phyloP scores from a whole-genome alignment of 1,284 basidiomycete genomes.

The Ustilago trichophora region DNA sequence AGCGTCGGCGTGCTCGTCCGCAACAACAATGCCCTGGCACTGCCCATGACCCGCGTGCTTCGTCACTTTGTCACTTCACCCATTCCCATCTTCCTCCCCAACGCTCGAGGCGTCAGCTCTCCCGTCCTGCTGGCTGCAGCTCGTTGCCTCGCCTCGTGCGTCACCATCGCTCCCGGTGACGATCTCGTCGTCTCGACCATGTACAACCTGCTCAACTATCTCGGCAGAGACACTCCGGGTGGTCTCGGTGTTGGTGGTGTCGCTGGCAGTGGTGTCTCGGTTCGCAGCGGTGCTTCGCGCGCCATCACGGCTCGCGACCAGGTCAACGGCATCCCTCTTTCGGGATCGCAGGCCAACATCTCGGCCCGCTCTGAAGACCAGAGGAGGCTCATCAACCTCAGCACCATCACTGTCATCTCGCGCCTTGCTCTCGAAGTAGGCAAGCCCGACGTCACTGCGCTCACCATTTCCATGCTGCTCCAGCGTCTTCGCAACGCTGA shows the following conservation, averaged over 20 bases:
- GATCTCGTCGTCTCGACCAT: constrained; percentile 92
- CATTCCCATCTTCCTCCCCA: constrained; percentile 80
- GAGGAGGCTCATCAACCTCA: constrained; percentile 82
- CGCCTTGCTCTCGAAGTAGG: constrained; percentile 59
- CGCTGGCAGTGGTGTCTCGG: constrained; percentile 70
- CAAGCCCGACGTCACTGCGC: constrained; percentile 55
- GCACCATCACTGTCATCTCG: constrained; percentile 73
- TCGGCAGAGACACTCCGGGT: constrained; percentile 74
- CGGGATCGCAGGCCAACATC: constrained; percentile 44
- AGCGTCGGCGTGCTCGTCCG: constrained; percentile 81
- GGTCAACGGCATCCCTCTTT: constrained; percentile 32
- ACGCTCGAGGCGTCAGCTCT: constrained; percentile 72
- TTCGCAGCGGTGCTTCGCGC: constrained; percentile 69
- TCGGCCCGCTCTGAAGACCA: constrained; percentile 77
- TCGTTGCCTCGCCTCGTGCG: constrained; percentile 86
- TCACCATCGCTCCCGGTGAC: constrained; percentile 84
- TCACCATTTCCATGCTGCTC: constrained; percentile 82
- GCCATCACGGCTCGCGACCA: constrained; percentile 44
- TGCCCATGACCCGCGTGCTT: constrained; percentile 80
- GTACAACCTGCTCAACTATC: constrained; percentile 92
- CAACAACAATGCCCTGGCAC: constrained; percentile 82
- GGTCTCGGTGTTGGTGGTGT: constrained; percentile 68
- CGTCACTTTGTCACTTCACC: constrained; percentile 89
- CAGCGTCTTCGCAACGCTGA: constrained; percentile 86
- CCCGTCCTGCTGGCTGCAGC: constrained; percentile 84